These are phyloP conservation scores for Leishmania guyanensis DNA, from an alignment of 208 protist species.

Conservation along the genomic window DNA sequence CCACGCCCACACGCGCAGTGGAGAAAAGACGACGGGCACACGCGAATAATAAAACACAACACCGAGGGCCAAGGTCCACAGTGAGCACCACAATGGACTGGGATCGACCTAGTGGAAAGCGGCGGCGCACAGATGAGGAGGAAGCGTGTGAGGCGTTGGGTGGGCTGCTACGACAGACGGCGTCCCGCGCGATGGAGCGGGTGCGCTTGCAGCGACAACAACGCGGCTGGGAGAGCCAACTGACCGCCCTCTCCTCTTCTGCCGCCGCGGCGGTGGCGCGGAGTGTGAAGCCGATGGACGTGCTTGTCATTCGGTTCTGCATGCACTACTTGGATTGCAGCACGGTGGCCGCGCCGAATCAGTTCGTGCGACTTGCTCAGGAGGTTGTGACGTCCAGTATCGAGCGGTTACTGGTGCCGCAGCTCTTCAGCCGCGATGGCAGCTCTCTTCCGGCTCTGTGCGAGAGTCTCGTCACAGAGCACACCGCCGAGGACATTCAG, in stretches of 20 bases:
- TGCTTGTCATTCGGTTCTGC: constrained; percentile 73
- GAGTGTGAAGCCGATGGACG: constrained; percentile 66
- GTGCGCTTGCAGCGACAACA: constrained; percentile 47
- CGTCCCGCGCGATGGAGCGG: constrained; percentile 72
- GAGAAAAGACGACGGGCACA: neutral
- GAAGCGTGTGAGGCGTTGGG: constrained; percentile 71
- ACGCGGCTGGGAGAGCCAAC: constrained; percentile 6
- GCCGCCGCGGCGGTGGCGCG: constrained; percentile 20
- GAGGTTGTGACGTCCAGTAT: constrained; percentile 60
- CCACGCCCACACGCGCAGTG: neutral
- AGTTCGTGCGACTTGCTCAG: constrained; percentile 77
- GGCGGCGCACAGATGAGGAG: constrained; percentile 46
- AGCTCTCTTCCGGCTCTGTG: constrained; percentile 63
- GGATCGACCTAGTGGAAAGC: constrained; percentile 32
- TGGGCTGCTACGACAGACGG: constrained; percentile 72
- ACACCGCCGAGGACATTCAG: constrained; percentile 72
- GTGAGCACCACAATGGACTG: constrained; percentile 3
- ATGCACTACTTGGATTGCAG: constrained; percentile 72
- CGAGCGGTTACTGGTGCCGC: constrained; percentile 63
- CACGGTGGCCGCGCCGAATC: constrained; percentile 33
- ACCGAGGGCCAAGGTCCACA: neutral
- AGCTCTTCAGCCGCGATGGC: constrained; percentile 42
- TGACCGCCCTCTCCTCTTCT: constrained; percentile 2
- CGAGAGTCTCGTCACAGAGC: constrained; percentile 73
- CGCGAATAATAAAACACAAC: neutral